Percentiles rank a stretch among this genome's conserved stretches.
Conservation (phyloP, 129 eudicot genomes). For the Pittosporum tobira region DNA sequence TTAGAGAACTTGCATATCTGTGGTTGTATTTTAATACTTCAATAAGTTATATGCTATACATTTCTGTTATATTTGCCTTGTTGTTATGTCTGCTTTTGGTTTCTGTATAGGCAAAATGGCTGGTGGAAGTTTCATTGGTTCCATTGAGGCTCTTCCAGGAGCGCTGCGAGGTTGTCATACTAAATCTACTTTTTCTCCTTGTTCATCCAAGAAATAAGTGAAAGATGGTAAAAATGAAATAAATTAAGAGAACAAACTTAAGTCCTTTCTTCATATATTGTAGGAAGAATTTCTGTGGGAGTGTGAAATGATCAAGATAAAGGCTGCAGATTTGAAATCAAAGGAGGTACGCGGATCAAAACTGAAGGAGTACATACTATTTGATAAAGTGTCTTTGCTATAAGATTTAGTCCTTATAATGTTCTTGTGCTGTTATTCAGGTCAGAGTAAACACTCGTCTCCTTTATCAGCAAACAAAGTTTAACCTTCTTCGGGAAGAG, state of each 20-base stretch:
- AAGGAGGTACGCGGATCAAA: conserved; percentile 69
- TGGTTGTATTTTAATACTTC: neutral
- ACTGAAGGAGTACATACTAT: neutral
- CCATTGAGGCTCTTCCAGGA: conserved; percentile 89
- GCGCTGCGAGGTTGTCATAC: conserved; percentile 75
- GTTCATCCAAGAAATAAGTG: neutral
- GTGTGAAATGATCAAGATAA: conserved; percentile 92
- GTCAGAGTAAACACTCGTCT: conserved; percentile 99
- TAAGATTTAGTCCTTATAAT: too few species aligned
- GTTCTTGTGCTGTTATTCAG: conserved; percentile 33
- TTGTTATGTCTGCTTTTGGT: conserved; percentile 13
- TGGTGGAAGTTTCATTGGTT: conserved; percentile 81
- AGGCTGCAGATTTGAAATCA: conserved; percentile 94
- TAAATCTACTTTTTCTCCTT: neutral
- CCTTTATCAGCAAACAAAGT: conserved; percentile 95
- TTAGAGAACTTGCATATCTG: neutral
- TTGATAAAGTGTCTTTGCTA: neutral
- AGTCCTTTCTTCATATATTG: conserved; percentile 3
- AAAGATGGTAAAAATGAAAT: neutral
- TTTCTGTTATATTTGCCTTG: neutral
- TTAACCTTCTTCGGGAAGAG: conserved; percentile 97
- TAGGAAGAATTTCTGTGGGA: conserved; percentile 98
- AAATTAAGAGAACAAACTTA: neutral
- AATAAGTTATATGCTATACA: neutral
- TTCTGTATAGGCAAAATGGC: conserved; percentile 77